Evolutionary conservation across 805 yeast genomes (phyloP).

Genomic region (Clavispora vitiphila): DNA sequence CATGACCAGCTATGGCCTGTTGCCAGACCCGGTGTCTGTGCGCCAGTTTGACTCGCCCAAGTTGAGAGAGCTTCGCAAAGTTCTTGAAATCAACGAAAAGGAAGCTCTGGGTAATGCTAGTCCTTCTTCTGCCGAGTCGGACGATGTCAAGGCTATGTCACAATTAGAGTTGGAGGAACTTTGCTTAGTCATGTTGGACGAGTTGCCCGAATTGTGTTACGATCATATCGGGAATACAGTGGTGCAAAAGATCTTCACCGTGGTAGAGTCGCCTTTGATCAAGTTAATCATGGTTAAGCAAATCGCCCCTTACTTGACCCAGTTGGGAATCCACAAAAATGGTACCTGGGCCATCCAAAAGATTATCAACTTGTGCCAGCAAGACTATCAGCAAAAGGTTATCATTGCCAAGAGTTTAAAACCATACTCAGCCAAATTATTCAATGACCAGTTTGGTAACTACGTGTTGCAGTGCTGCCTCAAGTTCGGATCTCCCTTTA

Average conservation of each 20-base stretch:
- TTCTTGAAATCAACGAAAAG: slow-evolving; percentile 32
- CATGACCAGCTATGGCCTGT: slow-evolving; percentile 59
- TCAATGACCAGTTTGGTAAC: slow-evolving; percentile 95
- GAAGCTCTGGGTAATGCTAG: background rate
- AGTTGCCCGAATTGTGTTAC: slow-evolving; percentile 83
- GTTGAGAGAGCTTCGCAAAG: slow-evolving; percentile 78
- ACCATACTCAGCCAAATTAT: slow-evolving; percentile 78
- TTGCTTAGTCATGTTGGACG: slow-evolving; percentile 78
- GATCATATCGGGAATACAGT: slow-evolving; percentile 96
- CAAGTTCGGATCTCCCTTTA: slow-evolving; percentile 84
- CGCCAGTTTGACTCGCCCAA: slow-evolving; percentile 85
- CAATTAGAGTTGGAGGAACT: slow-evolving; percentile 72
- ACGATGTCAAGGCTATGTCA: slow-evolving; percentile 38
- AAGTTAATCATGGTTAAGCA: slow-evolving; percentile 77
- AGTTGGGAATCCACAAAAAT: slow-evolving; percentile 92
- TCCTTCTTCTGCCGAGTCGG: slow-evolving; percentile 2
- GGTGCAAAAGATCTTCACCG: slow-evolving; percentile 83
- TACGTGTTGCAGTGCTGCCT: slow-evolving; percentile 93
- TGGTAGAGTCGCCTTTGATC: slow-evolving; percentile 56
- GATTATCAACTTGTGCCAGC: slow-evolving; percentile 65
- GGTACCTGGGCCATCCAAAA: slow-evolving; percentile 99
- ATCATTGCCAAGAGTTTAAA: slow-evolving; percentile 65
- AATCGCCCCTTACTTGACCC: slow-evolving; percentile 76
- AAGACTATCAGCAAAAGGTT: slow-evolving; percentile 43
- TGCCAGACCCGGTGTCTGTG: slow-evolving; percentile 65